Evolutionary conservation across 2,329 filamentous ascomycete species (phyloP).

Genomic region (Niveomyces coronatus): DNA sequence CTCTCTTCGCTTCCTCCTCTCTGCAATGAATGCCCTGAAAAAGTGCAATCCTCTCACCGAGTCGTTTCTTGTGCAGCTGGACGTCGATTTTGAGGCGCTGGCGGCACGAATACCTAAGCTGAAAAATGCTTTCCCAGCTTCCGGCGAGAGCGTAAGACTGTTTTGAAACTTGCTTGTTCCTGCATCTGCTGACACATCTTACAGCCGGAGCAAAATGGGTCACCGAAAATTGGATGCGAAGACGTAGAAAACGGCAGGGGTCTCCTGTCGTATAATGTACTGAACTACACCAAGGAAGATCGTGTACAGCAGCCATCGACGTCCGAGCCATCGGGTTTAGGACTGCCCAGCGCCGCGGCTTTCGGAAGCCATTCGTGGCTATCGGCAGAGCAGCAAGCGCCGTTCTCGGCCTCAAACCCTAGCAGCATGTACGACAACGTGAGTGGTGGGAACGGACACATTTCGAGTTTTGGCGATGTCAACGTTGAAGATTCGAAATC

Average conservation of each 20-base stretch:
- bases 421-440: constrained; percentile 25
- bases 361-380: constrained; percentile 28
- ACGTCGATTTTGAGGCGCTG: constrained; percentile 77
- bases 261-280: constrained; percentile 33
- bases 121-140: constrained; percentile 43
- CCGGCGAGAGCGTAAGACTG: constrained; percentile 38
- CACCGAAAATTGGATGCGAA: constrained; percentile 19
- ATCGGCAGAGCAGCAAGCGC: constrained; percentile 28
- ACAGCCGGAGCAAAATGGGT: constrained; percentile 10
- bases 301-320: constrained; percentile 25
- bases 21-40: constrained; percentile 84
- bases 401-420: constrained; percentile 25
- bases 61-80: constrained; percentile 86
- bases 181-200: neutral
- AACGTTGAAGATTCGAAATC: constrained; percentile 38
- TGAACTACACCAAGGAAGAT: constrained; percentile 33
- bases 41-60: constrained; percentile 83
- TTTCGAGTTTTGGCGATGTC: constrained; percentile 32
- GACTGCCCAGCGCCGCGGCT: constrained; percentile 10
- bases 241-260: constrained; percentile 28
- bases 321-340: constrained; percentile 6
- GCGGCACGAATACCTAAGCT: constrained; percentile 51
- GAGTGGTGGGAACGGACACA: constrained; percentile 16
- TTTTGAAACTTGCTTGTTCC: too few species aligned
- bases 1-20: constrained; percentile 80